These are phyloP conservation scores for Prunus persica DNA, from an alignment of 306 rosid genomes.

Conservation along the genomic window Prunus_persica_NCBIv2 NC_034009.1:24832501-24833000, in stretches of 20 bases:
- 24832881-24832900: constrained; percentile 3
- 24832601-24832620: constrained; percentile 11
- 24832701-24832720: neutral
- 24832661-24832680: neutral
- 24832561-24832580: constrained; percentile 3
- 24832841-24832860: neutral
- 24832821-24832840: neutral
- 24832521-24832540: constrained; percentile 1
- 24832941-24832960: constrained; percentile 19
- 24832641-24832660: neutral
- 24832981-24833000: constrained; percentile 27
- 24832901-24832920: constrained; percentile 12
- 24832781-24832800: neutral
- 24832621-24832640: neutral
- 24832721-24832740: neutral
- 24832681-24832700: neutral
- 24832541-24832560: neutral
- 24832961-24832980: constrained; percentile 26
- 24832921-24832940: constrained; percentile 12
- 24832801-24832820: neutral
- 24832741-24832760: too few species aligned
- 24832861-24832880: neutral
- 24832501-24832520: constrained; percentile 4
- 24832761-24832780: neutral
- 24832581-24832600: neutral